Evolutionary conservation across 495 filamentous ascomycete genomes (phyloP).

Genomic region (Tuber melanosporum): DNA sequence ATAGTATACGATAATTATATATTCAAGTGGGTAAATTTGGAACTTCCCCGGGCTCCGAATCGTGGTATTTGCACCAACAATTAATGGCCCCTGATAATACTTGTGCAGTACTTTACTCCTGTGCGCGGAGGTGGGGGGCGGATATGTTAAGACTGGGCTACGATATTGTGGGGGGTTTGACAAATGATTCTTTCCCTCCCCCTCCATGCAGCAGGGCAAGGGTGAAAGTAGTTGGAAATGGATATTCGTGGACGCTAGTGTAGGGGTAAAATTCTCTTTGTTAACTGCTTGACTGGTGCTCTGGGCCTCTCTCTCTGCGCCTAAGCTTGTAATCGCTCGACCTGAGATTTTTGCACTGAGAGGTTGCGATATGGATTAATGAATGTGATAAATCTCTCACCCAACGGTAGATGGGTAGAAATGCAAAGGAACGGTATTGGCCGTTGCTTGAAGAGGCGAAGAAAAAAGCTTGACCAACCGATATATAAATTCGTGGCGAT

Average conservation of each 20-base stretch:
- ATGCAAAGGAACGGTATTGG: neutral
- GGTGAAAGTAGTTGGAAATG: neutral
- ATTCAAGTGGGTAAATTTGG: neutral
- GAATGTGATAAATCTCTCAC: slow-evolving; percentile 1
- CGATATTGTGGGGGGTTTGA: neutral
- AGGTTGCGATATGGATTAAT: neutral
- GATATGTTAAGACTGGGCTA: neutral
- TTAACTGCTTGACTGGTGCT: neutral
- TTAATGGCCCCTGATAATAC: neutral
- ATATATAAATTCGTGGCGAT: slow-evolving; percentile 2
- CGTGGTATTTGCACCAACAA: neutral
- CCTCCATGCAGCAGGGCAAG: neutral
- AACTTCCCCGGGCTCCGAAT: neutral
- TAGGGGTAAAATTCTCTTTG: neutral
- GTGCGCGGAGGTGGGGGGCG: neutral
- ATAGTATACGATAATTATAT: neutral
- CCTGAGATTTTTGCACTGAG: neutral
- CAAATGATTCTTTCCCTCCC: neutral
- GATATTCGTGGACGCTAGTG: neutral
- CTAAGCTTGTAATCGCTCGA: too few relatives aligned
- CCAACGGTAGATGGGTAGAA: neutral
- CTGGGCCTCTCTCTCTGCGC: too few relatives aligned
- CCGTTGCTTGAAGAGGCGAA: neutral
- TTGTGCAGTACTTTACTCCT: neutral
- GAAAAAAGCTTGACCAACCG: neutral